Base-by-base conservation (phyloP, 1,139 yeast genomes). In the Suhomyces bribrorum region DNA sequence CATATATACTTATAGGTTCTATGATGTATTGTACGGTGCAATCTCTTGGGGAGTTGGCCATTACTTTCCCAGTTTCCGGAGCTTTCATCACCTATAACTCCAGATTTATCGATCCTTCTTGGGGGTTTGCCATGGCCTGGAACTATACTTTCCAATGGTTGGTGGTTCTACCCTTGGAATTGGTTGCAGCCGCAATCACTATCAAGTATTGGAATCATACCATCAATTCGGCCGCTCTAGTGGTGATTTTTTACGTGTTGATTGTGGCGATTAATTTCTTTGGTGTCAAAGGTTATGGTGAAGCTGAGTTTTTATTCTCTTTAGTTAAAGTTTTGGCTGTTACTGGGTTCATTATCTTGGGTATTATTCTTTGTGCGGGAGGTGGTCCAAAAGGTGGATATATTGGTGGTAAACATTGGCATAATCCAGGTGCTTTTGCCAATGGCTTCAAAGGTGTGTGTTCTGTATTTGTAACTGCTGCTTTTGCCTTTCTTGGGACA, bases 41-140 rank as follows among this genome's bases (percentile, higher is more conserved):
- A 57, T 82, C 92, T n/a, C 78, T 88, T 40, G 94, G 95, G 47
- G 96, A 88, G 61, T 59, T 87, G 57, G 88, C 94, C 32, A 86
- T 85, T 28, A 73, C 81, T 11, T 86, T 82, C 61, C 90, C 94
- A 5, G 81, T 86, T 31, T 71, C 85, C 39, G 96, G 95, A 51
- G 87, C 90, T 2, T 86, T 85, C 62, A 75, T 84, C 31, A 78
- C 84, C 40, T 86, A 81, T 59, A 78, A 87, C 25, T 68, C 86
- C 4, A 71, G 83, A 41, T 82, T 86, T 49, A 67, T 87, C 29
- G 94, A 86, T 52, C 74, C 79, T 3, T 82, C 88, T 7, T 79
- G 89, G 80, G 94, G 94, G 7, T 83, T 84, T 56, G 79, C 87
- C 23, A 78, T 82, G 48, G 85, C 89, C 35, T 83, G 89, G 88